phyloP scores from a whole-genome alignment of 345 rosid genomes.

The Jatropha curcas region DNA sequence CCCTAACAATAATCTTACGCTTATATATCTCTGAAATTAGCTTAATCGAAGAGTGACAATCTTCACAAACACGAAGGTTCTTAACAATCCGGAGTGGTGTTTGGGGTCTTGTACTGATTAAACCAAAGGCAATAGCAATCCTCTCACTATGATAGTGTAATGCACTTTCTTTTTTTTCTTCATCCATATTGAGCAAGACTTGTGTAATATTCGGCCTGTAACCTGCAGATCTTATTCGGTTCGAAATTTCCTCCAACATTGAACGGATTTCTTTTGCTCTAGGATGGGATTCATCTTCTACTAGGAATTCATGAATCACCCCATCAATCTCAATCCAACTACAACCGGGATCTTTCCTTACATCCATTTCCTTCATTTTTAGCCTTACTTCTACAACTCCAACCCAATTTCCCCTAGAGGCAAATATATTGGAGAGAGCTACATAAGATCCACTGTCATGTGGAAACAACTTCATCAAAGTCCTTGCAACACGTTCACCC shows the following conservation, averaged over 20 bases:
- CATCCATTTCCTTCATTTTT: conserved; percentile 64
- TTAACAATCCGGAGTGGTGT: conserved; percentile 53
- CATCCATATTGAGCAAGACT: conserved; percentile 55
- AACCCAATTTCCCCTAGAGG: conserved; percentile 58
- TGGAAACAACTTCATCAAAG: conserved; percentile 57
- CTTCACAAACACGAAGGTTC: conserved; percentile 70
- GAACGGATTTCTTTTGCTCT: conserved; percentile 45
- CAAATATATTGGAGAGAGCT: conserved; percentile 65
- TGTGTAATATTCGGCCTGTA: conserved; percentile 54
- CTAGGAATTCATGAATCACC: conserved; percentile 54
- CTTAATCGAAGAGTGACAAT: conserved; percentile 66
- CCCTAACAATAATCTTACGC: conserved; percentile 54
- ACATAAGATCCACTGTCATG: conserved; percentile 72
- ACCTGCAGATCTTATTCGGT: conserved; percentile 41
- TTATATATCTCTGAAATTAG: conserved; percentile 58
- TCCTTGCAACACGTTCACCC: conserved; percentile 54
- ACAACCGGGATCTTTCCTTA: conserved; percentile 71
- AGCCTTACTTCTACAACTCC: conserved; percentile 60
- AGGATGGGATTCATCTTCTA: conserved; percentile 67
- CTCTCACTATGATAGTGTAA: conserved; percentile 69
- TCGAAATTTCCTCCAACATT: conserved; percentile 53
- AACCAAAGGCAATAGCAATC: conserved; percentile 64
- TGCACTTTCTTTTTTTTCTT: conserved; percentile 51
- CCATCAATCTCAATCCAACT: conserved; percentile 74
- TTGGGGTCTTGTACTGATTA: conserved; percentile 53